Evolutionary conservation across 2,329 filamentous ascomycete genomes (phyloP).

Genomic region (Tolypocladium tropicale): DNA sequence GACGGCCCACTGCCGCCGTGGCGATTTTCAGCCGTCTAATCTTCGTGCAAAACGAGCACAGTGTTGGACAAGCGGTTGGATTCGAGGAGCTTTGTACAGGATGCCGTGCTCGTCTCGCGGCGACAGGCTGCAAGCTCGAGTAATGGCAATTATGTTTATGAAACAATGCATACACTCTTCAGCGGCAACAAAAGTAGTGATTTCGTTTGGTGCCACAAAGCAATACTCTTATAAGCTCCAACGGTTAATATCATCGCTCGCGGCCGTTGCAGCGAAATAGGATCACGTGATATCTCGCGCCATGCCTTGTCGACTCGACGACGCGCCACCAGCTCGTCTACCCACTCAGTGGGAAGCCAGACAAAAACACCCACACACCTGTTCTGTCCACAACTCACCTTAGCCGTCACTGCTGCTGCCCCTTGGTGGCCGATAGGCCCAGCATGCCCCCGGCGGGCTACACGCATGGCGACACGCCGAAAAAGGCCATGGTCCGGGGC

Average conservation of each 20-base stretch:
- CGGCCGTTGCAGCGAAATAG: not conserved
- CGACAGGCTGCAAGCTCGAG: not conserved
- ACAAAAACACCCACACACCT: slow-evolving; percentile 24
- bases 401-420: not conserved
- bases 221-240: too few relatives aligned
- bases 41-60: not conserved
- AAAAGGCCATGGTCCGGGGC: slow-evolving; percentile 27
- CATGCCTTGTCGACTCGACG: not conserved
- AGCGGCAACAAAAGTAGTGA: not conserved
- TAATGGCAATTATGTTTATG: not conserved
- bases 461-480: slow-evolving; percentile 25
- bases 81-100: not conserved
- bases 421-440: not conserved
- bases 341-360: slow-evolving; percentile 8
- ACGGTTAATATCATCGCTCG: not conserved
- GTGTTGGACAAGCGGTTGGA: not conserved
- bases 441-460: slow-evolving; percentile 13
- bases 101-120: not conserved
- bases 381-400: slow-evolving; percentile 9
- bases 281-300: not conserved
- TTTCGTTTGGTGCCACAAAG: not conserved
- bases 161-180: slow-evolving; percentile 1
- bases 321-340: not conserved
- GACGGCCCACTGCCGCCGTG: not conserved
- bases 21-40: not conserved